Conservation (phyloP, 352 stramenopile species). For the Thalassiosira exigua region DNA sequence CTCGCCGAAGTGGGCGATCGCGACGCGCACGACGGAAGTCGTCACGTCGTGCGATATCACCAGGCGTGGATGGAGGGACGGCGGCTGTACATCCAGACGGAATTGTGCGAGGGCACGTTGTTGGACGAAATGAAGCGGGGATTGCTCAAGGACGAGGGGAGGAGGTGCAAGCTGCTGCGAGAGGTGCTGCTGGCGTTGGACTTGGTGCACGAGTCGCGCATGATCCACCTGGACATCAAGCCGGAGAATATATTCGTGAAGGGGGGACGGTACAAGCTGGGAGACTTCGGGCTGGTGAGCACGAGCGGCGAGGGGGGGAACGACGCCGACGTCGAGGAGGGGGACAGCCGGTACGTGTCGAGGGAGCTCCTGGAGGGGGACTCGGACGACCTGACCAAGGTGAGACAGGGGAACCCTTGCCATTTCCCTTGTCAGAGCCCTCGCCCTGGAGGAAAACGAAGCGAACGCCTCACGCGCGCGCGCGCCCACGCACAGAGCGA, state of each 20-base stretch:
- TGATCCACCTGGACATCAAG: conserved; percentile 94
- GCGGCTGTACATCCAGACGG: conserved; percentile 92
- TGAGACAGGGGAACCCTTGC: conserved; percentile 95
- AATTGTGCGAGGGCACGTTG: conserved; percentile 91
- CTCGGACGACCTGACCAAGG: conserved; percentile 77
- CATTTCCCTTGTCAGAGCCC: conserved; percentile 72
- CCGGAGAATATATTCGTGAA: conserved; percentile 82
- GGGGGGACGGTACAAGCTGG: conserved; percentile 84
- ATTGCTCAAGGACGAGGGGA: conserved; percentile 75
- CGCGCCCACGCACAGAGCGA: too few relatives aligned
- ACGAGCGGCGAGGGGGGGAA: conserved; percentile 65
- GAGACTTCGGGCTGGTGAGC: conserved; percentile 91
- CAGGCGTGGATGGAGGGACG: conserved; percentile 92
- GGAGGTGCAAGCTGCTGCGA: conserved; percentile 80
- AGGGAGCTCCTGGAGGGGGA: conserved; percentile 79
- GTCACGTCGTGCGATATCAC: conserved; percentile 93
- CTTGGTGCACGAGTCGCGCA: conserved; percentile 87
- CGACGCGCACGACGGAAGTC: conserved; percentile 64
- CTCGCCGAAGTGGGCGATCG: conserved; percentile 78
- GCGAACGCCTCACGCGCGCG: conserved; percentile 84
- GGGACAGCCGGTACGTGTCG: conserved; percentile 88
- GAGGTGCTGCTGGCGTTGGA: conserved; percentile 87
- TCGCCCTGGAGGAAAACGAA: conserved; percentile 83
- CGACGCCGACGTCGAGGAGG: conserved; percentile 88
- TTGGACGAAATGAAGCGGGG: conserved; percentile 65